Evolutionary conservation across 2,329 filamentous ascomycete species (phyloP).

Genomic region (Trichoderma simmonsii): DNA sequence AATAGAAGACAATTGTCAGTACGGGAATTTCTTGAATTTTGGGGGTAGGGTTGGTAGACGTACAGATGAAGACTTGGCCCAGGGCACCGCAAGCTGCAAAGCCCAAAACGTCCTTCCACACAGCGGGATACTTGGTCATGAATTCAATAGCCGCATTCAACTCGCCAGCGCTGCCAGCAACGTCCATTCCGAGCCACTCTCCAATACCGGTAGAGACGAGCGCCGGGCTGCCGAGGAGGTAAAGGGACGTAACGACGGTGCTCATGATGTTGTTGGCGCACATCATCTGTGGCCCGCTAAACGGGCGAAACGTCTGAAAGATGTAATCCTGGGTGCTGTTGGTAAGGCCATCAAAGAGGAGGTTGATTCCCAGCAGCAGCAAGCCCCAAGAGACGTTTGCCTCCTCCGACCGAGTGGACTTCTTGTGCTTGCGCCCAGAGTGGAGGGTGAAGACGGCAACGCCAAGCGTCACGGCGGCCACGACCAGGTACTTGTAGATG

Average conservation of each 20-base stretch:
- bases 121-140: slow-evolving; percentile 72
- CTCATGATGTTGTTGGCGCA: slow-evolving; percentile 91
- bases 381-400: slow-evolving; percentile 74
- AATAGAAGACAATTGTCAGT: background rate
- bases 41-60: slow-evolving; percentile 29
- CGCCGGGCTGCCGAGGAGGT: slow-evolving; percentile 76
- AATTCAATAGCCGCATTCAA: slow-evolving; percentile 76
- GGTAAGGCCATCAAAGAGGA: slow-evolving; percentile 92
- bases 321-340: slow-evolving; percentile 97
- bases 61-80: slow-evolving; percentile 93
- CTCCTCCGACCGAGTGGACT: slow-evolving; percentile 42
- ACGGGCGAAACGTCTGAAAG: slow-evolving; percentile 74
- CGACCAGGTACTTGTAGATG: slow-evolving; percentile 93
- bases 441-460: slow-evolving; percentile 95
- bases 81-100: slow-evolving; percentile 89
- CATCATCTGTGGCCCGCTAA: slow-evolving; percentile 98
- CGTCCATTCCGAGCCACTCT: slow-evolving; percentile 64
- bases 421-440: slow-evolving; percentile 56
- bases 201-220: slow-evolving; percentile 66
- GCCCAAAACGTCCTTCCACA: slow-evolving; percentile 82
- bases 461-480: slow-evolving; percentile 83
- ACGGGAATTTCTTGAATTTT: background rate
- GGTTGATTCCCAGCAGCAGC: slow-evolving; percentile 78
- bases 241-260: slow-evolving; percentile 70
- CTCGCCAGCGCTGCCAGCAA: slow-evolving; percentile 68